Base-by-base conservation (phyloP, 1,284 basidiomycete genomes). In the Ceratobasidium sp. region DNA sequence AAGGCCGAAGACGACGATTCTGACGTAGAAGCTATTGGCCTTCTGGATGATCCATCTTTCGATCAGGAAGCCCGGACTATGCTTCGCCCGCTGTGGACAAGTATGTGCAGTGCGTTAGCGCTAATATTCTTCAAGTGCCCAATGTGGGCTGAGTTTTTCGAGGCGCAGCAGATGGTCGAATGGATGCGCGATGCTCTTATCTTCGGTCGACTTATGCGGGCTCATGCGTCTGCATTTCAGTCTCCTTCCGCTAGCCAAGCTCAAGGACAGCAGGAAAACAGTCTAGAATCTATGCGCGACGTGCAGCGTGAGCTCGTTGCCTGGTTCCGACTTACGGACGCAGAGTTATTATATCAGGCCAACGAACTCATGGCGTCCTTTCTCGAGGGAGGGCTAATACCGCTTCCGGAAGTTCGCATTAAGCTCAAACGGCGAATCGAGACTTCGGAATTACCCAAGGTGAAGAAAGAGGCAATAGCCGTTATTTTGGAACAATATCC, bases 121-220 rank as follows among this genome's bases (percentile, higher is more conserved):
- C 88, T 93, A 73, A 95, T 98, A 80, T 97, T 97, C 86, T 91
- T 90, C 82, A 89, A 90, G 72, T 97, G 96, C 2, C 92, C 93
- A 0, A 84, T 87, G 26, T 99, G 97, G 97, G 91, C 97, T 0
- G 85, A 87, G 12, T 93, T 89, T 83, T 95, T 95, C 83, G 92
- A 94, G 79, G 91, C 91, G 82, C 89, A 92, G 42, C 91, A 92
- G 73, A 97, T 99, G 96, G 90, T 94, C 33, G 90, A 93, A 66
- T 99, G 97, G 97, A 98, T 99, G 97, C 91, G 96, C 79, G 97
- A 98, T 84, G 97, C 96, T 0, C 88, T 98, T 73, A 96, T 98
- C 77, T 96, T 97, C 83, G 95, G 93, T 18, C 87, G 94, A 81
- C 93, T 96, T 82, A 89, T 97, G 86, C 86, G 97, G 40, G 92